Base-by-base conservation (phyloP, 441 rosid species). In the Adansonia madagascariensis region DNA sequence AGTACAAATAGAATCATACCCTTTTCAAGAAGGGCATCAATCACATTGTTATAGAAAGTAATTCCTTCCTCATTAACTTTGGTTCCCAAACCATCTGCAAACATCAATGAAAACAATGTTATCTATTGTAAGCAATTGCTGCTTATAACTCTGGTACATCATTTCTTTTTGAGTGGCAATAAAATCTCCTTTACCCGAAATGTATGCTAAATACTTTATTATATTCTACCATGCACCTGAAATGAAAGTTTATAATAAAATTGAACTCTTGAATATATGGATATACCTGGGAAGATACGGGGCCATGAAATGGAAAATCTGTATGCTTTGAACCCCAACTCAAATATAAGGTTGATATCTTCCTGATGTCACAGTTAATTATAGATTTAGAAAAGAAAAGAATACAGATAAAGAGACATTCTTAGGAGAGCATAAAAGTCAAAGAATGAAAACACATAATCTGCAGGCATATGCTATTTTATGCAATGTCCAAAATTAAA, bases 261-360 rank as follows among this genome's bases (percentile, higher is more conserved):
- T 14, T 18, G 39, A 20, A 6, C 57, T 31, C 39, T 20, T 75
- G 18, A 53, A 14, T 14, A 64, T 56, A 53, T 17, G 50, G 18
- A 74, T 81, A 75, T 83, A 94, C 98, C 97, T 24, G 97, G 98
- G 75, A 88, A 93, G 80, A 95, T 93, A 74, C 99, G 98, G 75
- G 98, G 89, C 99, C 97, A 95, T 1, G 97, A 91, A 53, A 95
- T 83, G 63, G 99, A 95, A 81, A 95, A 93, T 78, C 98, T 90
- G 86, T 95, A 95, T 79, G 96, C 99, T 57, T 75, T 77, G 77
- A 95, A 93, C 57, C 99, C 99, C 79, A 95, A 78, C 75, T 82
- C 82, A 18, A 87, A 80, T 46, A 95, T 84, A 78, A 93, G 90
- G 31, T 92, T 91, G 74, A 95, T 74, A 71, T 95, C 99, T 84